Evolutionary conservation across 2,329 filamentous ascomycete species (phyloP).

Genomic region (Colletotrichum caudatum): DNA sequence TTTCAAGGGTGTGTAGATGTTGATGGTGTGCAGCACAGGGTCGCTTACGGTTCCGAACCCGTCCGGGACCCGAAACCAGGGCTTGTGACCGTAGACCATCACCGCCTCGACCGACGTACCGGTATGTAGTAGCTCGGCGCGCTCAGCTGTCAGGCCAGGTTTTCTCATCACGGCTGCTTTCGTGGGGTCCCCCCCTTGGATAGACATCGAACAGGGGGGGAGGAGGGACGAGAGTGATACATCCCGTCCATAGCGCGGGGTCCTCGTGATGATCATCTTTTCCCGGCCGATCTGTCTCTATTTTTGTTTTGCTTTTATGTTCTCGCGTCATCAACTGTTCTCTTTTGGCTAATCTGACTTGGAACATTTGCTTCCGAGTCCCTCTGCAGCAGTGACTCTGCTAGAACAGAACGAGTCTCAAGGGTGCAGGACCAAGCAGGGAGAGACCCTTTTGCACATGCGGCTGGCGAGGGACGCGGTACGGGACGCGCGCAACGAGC

Average conservation of each 20-base stretch:
- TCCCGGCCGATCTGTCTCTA: not conserved
- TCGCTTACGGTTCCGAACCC: not conserved
- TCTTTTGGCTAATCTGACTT: not conserved
- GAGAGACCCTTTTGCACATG: slow-evolving; percentile 11
- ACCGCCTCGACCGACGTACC: not conserved
- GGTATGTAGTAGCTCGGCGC: not conserved
- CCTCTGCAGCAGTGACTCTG: not conserved
- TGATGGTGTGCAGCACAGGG: not conserved
- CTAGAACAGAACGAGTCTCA: too few species aligned
- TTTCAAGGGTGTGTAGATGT: not conserved
- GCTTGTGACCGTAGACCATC: not conserved
- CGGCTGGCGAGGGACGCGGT: too few species aligned
- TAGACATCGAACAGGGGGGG: not conserved
- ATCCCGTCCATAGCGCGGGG: slow-evolving; percentile 25
- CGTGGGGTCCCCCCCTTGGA: not conserved
- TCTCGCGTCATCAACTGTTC: not conserved
- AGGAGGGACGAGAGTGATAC: not conserved
- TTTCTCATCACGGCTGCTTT: slow-evolving; percentile 12
- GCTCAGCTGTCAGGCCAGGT: slow-evolving; percentile 3
- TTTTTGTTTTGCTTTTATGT: not conserved
- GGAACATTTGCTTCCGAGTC: not conserved
- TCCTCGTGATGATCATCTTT: not conserved
- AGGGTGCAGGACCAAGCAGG: not conserved
- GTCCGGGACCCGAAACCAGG: not conserved
- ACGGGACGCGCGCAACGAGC: not conserved